Conservation (phyloP, 1,139 yeast species). For the Kurtzmaniella quercitrusa region DNA sequence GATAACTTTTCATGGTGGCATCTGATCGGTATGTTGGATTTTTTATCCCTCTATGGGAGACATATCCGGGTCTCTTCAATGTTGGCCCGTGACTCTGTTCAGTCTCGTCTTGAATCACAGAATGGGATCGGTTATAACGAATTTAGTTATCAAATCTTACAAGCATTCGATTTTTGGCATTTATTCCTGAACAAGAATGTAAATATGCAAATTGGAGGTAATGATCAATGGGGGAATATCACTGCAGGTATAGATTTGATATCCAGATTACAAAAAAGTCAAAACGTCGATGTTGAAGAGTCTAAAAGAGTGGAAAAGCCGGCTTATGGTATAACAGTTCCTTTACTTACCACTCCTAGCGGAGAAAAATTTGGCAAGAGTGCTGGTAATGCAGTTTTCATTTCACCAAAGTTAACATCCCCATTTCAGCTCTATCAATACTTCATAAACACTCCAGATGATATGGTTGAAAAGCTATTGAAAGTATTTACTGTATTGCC, state of each 20-base stretch:
- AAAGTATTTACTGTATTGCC: slow-evolving; percentile 81
- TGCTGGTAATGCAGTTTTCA: slow-evolving; percentile 94
- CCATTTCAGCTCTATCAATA: slow-evolving; percentile 85
- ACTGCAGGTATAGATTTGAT: slow-evolving; percentile 94
- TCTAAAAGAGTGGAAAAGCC: slow-evolving; percentile 11
- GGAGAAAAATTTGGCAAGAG: slow-evolving; percentile 97
- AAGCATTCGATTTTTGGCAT: slow-evolving; percentile 92
- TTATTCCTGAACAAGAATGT: slow-evolving; percentile 59
- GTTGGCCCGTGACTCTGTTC: slow-evolving; percentile 87
- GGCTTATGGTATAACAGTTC: slow-evolving; percentile 82
- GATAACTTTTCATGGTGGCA: slow-evolving; percentile 90
- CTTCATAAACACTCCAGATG: slow-evolving; percentile 77
- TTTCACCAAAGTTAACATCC: slow-evolving; percentile 66
- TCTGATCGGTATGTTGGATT: slow-evolving; percentile 67
- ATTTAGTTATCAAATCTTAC: slow-evolving; percentile 86
- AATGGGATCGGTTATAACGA: slow-evolving; percentile 90
- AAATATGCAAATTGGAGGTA: slow-evolving; percentile 86
- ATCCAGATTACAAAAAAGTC: slow-evolving; percentile 45
- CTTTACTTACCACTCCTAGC: slow-evolving; percentile 78
- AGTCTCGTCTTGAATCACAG: slow-evolving; percentile 62
- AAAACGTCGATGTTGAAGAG: slow-evolving; percentile 11
- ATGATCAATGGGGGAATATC: slow-evolving; percentile 98
- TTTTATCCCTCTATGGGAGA: slow-evolving; percentile 72
- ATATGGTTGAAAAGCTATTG: slow-evolving; percentile 63
- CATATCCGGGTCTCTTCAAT: slow-evolving; percentile 80